phyloP scores from a whole-genome alignment of 2,329 filamentous ascomycete species.

The Curvularia lunata region DNA sequence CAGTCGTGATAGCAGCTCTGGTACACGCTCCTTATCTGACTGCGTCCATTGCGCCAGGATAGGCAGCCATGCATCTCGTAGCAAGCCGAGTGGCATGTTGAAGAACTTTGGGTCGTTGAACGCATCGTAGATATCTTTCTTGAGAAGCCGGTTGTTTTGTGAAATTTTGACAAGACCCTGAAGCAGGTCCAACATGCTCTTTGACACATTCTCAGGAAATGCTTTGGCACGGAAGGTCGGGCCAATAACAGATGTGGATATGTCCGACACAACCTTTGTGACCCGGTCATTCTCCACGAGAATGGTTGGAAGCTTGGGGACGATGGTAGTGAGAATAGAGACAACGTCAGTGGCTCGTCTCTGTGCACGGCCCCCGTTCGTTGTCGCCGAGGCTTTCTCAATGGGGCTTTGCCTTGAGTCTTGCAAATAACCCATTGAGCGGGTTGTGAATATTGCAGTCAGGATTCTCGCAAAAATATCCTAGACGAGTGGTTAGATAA shows the following conservation, averaged over 20 bases:
- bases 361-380: conserved; percentile 51
- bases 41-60: conserved; percentile 84
- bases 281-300: conserved; percentile 87
- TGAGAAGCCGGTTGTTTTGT: conserved; percentile 87
- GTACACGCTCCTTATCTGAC: conserved; percentile 85
- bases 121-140: conserved; percentile 87
- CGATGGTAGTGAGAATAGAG: conserved; percentile 76
- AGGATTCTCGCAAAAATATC: conserved; percentile 88
- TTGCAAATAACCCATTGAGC: conserved; percentile 74
- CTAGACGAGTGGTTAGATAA: conserved; percentile 52
- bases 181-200: conserved; percentile 73
- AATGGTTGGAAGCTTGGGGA: conserved; percentile 81
- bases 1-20: conserved; percentile 79
- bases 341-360: conserved; percentile 68
- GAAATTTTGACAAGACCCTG: conserved; percentile 78
- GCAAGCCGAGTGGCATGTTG: conserved; percentile 67
- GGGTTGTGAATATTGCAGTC: conserved; percentile 91
- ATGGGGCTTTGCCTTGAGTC: conserved; percentile 53
- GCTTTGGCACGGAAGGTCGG: conserved; percentile 82
- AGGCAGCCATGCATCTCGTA: conserved; percentile 78
- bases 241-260: conserved; percentile 82
- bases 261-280: conserved; percentile 74
- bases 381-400: conserved; percentile 29
- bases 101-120: conserved; percentile 93
- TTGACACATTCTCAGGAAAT: conserved; percentile 84